These are phyloP conservation scores for Paraconiothyrium sp. DNA, from an alignment of 2,329 filamentous ascomycete species.

Conservation along the genomic window DNA sequence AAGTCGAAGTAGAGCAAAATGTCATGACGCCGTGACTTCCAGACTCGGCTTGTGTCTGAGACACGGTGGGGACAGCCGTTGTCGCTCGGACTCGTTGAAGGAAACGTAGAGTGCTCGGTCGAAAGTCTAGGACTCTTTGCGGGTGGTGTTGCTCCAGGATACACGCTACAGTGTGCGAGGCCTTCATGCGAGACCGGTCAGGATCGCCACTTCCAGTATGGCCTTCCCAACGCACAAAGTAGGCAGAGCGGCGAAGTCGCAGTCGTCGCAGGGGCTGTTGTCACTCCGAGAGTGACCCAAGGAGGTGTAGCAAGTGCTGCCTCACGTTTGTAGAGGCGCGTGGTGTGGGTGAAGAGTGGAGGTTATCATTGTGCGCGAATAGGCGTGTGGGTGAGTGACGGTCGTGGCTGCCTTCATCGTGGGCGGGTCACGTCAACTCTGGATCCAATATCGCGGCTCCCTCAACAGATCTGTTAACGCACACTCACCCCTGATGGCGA, in stretches of 20 bases:
- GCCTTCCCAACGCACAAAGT: not conserved
- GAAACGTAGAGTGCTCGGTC: not conserved
- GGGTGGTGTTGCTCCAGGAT: not conserved
- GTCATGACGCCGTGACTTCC: slow-evolving; percentile 16
- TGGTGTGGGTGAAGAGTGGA: not conserved
- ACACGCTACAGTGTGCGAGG: not conserved
- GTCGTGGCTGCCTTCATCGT: slow-evolving; percentile 9
- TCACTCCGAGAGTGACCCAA: too few relatives aligned
- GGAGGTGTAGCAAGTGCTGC: not conserved
- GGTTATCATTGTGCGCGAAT: not conserved
- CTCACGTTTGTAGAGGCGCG: not conserved
- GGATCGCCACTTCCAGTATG: not conserved
- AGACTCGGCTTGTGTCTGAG: slow-evolving; percentile 13
- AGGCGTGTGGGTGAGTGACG: not conserved
- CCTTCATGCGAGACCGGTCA: not conserved
- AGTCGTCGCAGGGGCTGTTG: not conserved
- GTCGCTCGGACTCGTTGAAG: not conserved
- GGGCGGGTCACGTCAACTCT: not conserved
- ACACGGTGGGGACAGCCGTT: slow-evolving; percentile 12
- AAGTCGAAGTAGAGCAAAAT: slow-evolving; percentile 1
- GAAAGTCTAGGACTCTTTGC: not conserved
- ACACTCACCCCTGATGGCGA: not conserved
- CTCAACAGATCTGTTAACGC: not conserved
- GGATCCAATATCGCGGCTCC: not conserved
- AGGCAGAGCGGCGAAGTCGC: not conserved